Evolutionary conservation across 2,329 filamentous ascomycete species (phyloP).

Genomic region (Phialophora chinensis): DNA sequence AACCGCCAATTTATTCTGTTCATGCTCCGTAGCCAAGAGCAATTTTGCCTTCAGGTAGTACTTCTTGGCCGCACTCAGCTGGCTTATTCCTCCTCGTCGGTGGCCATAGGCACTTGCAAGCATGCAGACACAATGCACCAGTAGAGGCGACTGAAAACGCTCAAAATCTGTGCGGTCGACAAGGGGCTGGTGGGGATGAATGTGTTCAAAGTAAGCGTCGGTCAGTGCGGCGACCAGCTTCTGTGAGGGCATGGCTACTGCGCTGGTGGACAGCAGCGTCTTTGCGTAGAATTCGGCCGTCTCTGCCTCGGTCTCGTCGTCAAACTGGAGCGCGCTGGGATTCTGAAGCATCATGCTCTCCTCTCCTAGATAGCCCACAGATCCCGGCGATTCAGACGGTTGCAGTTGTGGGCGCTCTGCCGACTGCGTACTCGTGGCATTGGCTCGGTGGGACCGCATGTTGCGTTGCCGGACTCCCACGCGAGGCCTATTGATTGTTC

Average conservation of each 20-base stretch:
- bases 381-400: constrained; percentile 7
- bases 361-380: constrained; percentile 28
- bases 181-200: no score
- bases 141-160: constrained; percentile 20
- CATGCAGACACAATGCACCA: constrained; percentile 26
- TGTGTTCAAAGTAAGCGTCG: no score
- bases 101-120: constrained; percentile 26
- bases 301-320: constrained; percentile 28
- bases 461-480: no score
- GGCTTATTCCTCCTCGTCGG: constrained; percentile 21
- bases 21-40: constrained; percentile 26
- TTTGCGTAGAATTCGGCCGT: constrained; percentile 23
- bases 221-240: no score
- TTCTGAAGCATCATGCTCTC: constrained; percentile 29
- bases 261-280: constrained; percentile 20
- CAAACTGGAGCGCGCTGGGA: constrained; percentile 21
- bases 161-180: constrained; percentile 2
- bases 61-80: constrained; percentile 25
- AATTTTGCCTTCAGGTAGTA: constrained; percentile 26
- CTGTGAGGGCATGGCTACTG: no score
- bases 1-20: constrained; percentile 21
- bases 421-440: no score
- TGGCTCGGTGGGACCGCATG: no score
- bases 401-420: no score
- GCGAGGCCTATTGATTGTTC: no score